Conservation (phyloP, 257 asterid species). For the Pogostemon cablin region DNA sequence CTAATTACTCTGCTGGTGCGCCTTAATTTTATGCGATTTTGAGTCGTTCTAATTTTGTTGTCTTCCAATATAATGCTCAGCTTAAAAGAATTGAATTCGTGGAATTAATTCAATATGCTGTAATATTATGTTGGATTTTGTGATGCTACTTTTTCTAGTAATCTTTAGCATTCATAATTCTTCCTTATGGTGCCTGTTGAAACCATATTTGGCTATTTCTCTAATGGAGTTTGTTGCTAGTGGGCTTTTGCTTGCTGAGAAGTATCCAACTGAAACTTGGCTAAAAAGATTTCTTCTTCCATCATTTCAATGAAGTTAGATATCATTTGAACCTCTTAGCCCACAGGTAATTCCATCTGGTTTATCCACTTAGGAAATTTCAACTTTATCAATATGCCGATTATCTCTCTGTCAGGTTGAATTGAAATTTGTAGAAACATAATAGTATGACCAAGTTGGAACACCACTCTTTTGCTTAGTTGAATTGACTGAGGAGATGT, state of each 20-base stretch:
- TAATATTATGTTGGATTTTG: constrained; percentile 7
- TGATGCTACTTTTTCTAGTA: not conserved
- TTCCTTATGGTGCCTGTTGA: too few relatives aligned
- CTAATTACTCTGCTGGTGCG: constrained; percentile 1
- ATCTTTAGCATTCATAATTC: too few relatives aligned
- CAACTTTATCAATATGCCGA: too few relatives aligned
- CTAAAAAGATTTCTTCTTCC: too few relatives aligned
- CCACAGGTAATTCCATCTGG: too few relatives aligned
- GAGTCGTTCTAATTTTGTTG: not conserved
- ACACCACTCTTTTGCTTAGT: constrained; percentile 1
- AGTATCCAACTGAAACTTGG: too few relatives aligned
- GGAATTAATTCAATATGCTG: constrained; percentile 4
- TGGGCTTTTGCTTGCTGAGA: too few relatives aligned
- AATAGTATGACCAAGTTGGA: not conserved
- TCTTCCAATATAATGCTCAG: not conserved
- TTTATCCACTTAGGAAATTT: not conserved
- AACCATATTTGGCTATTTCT: too few relatives aligned
- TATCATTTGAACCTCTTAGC: not conserved
- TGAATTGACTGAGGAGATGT: not conserved
- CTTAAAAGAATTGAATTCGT: constrained; percentile 16
- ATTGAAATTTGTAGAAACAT: not conserved
- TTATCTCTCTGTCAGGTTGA: not conserved
- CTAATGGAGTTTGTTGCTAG: too few relatives aligned
- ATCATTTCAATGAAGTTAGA: too few relatives aligned
- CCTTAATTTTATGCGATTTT: not conserved